Base-by-base conservation (phyloP, 345 rosid species). In the Eucalyptus curtisii region DNA sequence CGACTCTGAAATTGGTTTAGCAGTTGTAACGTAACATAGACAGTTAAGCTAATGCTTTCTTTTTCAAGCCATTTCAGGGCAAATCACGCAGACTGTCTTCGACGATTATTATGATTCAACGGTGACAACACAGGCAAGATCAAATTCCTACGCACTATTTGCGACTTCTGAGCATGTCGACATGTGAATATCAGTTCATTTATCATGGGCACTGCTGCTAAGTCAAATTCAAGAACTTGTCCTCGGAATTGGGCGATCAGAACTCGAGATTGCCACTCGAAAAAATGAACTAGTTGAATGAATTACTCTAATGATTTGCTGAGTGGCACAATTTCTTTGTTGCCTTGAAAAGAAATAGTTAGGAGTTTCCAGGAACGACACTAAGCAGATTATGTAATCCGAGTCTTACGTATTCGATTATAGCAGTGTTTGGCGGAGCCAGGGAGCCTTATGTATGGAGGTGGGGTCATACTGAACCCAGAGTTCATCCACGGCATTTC, bases 381-480 rank as follows among this genome's bases (percentile, higher is more conserved):
- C 82, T 76, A 37, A 10, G 82, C 14, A 76, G 82, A 76, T 76
- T 19, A 37, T 37, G 27, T 76, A 19, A 76, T 37, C 82, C 2
- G 8, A 13, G 15, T 37, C 14, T 76, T 76, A 76, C 0, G 47
- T 27, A 2, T 13, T 64, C 40, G 4, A 30, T 42, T 4, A 92
- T 96, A 7, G 80, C 94, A 96, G 99, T 96, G 98, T 89, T 88
- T 94, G 92, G 85, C 44, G 33, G 93, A 92, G 89, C 99, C 96
- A 5, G 86, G 86, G 85, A 86, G 80, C 86, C 93, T 92, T 86
- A 93, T 80, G 6, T 93, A 93, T 87, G 91, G 90, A 66, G 96
- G 97, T 92, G 97, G 96, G 82, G 89, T 94, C 33, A 86, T 93
- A 55, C 76, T 85, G n/a, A 93, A 92, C 89, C 94, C 93, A 49